phyloP scores from a whole-genome alignment of 352 stramenopile species.

The Phytopythium delawarense region DNA sequence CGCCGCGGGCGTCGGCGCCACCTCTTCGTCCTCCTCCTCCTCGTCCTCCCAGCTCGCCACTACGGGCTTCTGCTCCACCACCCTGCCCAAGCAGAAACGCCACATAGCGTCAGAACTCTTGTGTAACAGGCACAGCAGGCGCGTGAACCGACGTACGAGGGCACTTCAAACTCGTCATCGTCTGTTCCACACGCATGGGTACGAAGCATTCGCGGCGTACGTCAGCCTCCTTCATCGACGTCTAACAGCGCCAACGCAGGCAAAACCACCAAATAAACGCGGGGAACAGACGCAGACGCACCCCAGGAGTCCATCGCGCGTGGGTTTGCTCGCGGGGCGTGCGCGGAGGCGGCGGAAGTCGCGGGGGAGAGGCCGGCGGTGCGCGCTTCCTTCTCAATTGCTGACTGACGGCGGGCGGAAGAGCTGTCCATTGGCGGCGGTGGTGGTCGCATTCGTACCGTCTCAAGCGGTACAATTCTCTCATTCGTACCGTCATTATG shows the following conservation, averaged over 20 bases:
- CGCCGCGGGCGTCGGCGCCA: conserved; percentile 16
- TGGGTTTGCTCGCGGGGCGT: background rate
- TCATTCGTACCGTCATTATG: background rate
- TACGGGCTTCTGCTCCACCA: conserved; percentile 37
- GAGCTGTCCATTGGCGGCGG: background rate
- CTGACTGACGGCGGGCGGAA: background rate
- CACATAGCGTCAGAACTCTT: background rate
- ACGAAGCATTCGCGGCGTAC: background rate
- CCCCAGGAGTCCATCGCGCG: conserved; percentile 74
- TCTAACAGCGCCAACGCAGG: conserved; percentile 1
- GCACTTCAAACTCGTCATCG: conserved; percentile 85
- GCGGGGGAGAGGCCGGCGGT: background rate
- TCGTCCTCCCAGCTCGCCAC: conserved; percentile 72
- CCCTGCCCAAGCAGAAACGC: conserved; percentile 11
- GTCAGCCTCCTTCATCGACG: background rate
- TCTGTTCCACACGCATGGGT: conserved; percentile 27
- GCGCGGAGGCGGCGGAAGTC: background rate
- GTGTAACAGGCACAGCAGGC: background rate
- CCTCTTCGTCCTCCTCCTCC: conserved; percentile 67
- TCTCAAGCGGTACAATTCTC: background rate
- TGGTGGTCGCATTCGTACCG: background rate
- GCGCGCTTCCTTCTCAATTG: conserved; percentile 1
- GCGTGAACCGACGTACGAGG: conserved; percentile 19
- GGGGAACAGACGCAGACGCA: conserved; percentile 20
- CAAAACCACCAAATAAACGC: background rate